These are phyloP conservation scores for Ophiocordyceps camponoti-leonardi DNA, from an alignment of 2,329 filamentous ascomycete genomes.

Conservation along the genomic window DNA sequence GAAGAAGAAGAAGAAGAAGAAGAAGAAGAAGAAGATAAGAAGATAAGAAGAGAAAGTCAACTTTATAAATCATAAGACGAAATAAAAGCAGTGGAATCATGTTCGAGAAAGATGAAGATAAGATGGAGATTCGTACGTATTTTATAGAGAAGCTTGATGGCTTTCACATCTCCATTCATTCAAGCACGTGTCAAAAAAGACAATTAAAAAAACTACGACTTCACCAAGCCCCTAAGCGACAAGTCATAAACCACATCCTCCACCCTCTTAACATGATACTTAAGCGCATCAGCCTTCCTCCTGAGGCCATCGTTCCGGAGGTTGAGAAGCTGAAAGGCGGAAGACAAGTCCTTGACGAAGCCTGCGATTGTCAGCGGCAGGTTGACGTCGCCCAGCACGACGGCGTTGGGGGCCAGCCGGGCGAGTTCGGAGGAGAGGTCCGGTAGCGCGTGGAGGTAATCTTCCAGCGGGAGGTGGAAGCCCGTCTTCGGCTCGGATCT, in stretches of 20 bases:
- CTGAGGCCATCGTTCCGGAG: constrained; percentile 89
- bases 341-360: constrained; percentile 90
- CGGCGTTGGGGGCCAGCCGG: constrained; percentile 82
- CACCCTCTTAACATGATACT: constrained; percentile 95
- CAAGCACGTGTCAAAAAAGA: no score
- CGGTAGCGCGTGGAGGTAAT: constrained; percentile 83
- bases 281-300: constrained; percentile 79
- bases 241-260: constrained; percentile 97
- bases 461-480: constrained; percentile 94
- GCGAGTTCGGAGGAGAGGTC: constrained; percentile 79
- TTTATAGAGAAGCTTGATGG: no score
- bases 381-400: constrained; percentile 70
- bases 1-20: no score
- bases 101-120: no score
- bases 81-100: no score
- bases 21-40: no score
- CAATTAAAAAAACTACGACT: constrained; percentile 15
- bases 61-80: no score
- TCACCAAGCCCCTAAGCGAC: constrained; percentile 64
- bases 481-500: constrained; percentile 79
- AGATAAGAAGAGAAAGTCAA: no score
- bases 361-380: constrained; percentile 75
- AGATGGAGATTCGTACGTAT: no score
- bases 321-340: constrained; percentile 93
- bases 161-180: no score